Base-by-base conservation (phyloP, 768 basidiomycete genomes). In the Suillus clintonianus region DNA sequence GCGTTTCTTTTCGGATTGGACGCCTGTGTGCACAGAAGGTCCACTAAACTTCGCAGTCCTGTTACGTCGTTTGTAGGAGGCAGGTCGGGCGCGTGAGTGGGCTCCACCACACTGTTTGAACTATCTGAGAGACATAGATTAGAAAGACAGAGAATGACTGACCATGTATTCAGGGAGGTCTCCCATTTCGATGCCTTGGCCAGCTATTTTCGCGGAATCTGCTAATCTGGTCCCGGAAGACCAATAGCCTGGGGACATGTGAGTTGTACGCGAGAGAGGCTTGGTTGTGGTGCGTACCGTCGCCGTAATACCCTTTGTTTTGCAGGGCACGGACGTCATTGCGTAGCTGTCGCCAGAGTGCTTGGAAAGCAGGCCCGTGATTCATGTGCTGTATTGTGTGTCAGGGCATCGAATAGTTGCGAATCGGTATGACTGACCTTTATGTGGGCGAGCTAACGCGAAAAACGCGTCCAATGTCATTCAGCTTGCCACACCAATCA, bases 121-220 rank as follows among this genome's bases (percentile, higher is more conserved):
- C 50, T n/a, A 59, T 63, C 51, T 36, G 50, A 27, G 39, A 42
- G 43, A 8, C 24, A 14, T 53, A 7, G 15, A 53, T n/a, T 41
- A 45, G 17, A 22, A 59, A 32, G 48, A 57, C 3, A 9, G 55
- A 39, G 63, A 41, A 43, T 5, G n/a, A 27, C 19, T 55, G 65
- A 92, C 92, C 81, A 93, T 84, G 71, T 87, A 93, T 78, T 93
- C 90, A 5, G 92, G 92, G 4, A 92, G 78, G 56, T 89, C 89
- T 3, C 82, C 85, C 27, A 74, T 72, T 42, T 82, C 82, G 45
- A 84, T 74, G 1, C 84, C 86, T 62, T 84, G 77, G 3, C 85
- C 85, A 0, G 77, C 75, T 27, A 90, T 73, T 45, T 74, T 77
- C 2, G 81, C 80, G 0, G 90, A 89, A 74, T 94, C 91, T 1